These are phyloP conservation scores for Diplodia sapinea DNA, from an alignment of 2,329 filamentous ascomycete species.

Conservation along the genomic window DNA sequence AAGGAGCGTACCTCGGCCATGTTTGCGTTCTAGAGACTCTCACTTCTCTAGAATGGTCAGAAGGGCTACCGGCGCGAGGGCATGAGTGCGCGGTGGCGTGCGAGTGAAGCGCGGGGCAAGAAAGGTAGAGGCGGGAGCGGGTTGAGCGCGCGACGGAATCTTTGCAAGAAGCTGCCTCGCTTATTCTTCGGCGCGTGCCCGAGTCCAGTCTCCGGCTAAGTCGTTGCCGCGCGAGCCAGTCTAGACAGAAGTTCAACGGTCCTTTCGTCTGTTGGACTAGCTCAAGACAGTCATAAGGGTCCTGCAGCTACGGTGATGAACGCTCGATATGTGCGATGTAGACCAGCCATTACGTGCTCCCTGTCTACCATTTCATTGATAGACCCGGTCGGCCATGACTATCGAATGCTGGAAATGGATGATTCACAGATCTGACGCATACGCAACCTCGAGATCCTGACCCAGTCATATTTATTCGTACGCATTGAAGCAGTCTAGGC, in stretches of 20 bases:
- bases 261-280: neutral
- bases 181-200: slow-evolving; percentile 8
- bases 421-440: slow-evolving; percentile 12
- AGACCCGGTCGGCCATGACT: slow-evolving; percentile 1
- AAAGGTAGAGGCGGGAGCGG: slow-evolving; percentile 5
- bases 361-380: neutral
- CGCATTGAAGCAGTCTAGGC: neutral
- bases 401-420: neutral
- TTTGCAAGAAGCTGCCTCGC: slow-evolving; percentile 11
- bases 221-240: slow-evolving; percentile 7
- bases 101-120: slow-evolving; percentile 8
- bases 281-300: too few species aligned
- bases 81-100: slow-evolving; percentile 26
- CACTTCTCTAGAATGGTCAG: slow-evolving; percentile 31
- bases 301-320: neutral
- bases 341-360: neutral
- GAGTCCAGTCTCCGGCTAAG: neutral
- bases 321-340: neutral
- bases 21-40: slow-evolving; percentile 31
- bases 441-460: neutral
- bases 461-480: neutral
- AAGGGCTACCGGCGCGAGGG: slow-evolving; percentile 24
- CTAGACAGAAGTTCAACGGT: neutral
- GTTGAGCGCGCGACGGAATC: slow-evolving; percentile 21
- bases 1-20: slow-evolving; percentile 28